These are phyloP conservation scores for Chamaecrista fasciculata DNA, from an alignment of 306 rosid genomes.

Conservation along the genomic window DNA sequence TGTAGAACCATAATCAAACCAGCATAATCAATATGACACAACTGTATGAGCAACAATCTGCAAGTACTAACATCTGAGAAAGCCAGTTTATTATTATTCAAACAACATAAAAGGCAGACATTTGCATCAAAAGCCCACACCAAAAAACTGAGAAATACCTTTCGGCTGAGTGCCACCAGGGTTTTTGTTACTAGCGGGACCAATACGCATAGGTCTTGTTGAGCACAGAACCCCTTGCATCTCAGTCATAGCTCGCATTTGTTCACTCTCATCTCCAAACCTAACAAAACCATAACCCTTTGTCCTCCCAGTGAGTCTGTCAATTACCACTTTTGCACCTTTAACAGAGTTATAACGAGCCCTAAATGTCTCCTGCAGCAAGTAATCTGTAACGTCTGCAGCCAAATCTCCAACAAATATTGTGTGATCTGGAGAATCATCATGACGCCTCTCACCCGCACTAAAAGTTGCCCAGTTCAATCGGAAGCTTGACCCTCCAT, in stretches of 20 bases:
- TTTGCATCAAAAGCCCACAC: background rate
- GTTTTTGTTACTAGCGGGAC: slow-evolving; percentile 87
- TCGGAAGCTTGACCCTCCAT: slow-evolving; percentile 72
- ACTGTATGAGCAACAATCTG: background rate
- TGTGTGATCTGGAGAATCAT: slow-evolving; percentile 83
- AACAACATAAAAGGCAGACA: slow-evolving; percentile 1
- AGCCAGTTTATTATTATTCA: background rate
- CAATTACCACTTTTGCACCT: slow-evolving; percentile 97
- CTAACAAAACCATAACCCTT: slow-evolving; percentile 95
- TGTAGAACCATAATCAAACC: background rate
- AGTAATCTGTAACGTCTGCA: slow-evolving; percentile 81
- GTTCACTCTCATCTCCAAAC: slow-evolving; percentile 86
- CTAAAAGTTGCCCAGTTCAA: slow-evolving; percentile 91
- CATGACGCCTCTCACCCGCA: slow-evolving; percentile 79
- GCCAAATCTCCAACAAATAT: slow-evolving; percentile 97
- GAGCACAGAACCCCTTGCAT: slow-evolving; percentile 91
- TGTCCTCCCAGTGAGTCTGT: slow-evolving; percentile 76
- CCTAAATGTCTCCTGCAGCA: slow-evolving; percentile 71
- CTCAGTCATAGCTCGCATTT: slow-evolving; percentile 83
- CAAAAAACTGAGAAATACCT: slow-evolving; percentile 37
- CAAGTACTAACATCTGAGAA: background rate
- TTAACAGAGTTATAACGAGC: slow-evolving; percentile 53
- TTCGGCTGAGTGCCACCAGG: slow-evolving; percentile 66
- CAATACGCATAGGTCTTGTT: slow-evolving; percentile 91
- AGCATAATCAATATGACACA: background rate